phyloP scores from a whole-genome alignment of 2,329 filamentous ascomycete genomes.

The Xylaria sp. region DNA sequence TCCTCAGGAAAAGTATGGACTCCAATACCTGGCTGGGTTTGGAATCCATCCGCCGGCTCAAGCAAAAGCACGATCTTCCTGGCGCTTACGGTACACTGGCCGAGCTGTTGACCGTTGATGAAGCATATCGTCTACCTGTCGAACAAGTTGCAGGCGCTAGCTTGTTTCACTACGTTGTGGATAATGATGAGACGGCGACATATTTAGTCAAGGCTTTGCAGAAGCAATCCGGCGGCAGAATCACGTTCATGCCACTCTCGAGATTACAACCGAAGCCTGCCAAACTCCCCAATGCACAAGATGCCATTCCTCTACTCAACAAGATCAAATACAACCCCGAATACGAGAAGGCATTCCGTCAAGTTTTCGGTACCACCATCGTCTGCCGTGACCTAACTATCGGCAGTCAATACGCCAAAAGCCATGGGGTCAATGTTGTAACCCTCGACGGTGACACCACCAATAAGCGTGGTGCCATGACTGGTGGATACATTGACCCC shows the following conservation, averaged over 20 bases:
- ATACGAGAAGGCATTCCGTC: slow-evolving; percentile 88
- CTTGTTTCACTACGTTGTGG: slow-evolving; percentile 95
- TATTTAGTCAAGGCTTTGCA: slow-evolving; percentile 82
- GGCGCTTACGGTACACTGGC: slow-evolving; percentile 93
- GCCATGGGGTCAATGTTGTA: slow-evolving; percentile 90
- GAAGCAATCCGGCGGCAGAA: slow-evolving; percentile 80
- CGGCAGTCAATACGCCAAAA: slow-evolving; percentile 90
- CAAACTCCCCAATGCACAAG: slow-evolving; percentile 85
- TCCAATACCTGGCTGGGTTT: slow-evolving; percentile 86
- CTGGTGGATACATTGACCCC: slow-evolving; percentile 91
- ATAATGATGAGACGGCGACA: slow-evolving; percentile 88
- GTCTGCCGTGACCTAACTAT: slow-evolving; percentile 90
- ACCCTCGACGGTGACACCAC: slow-evolving; percentile 94
- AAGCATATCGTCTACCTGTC: slow-evolving; percentile 86
- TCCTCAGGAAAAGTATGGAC: slow-evolving; percentile 87
- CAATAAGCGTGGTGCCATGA: slow-evolving; percentile 94
- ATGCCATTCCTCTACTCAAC: slow-evolving; percentile 86
- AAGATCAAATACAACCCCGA: slow-evolving; percentile 81
- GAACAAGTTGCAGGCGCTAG: slow-evolving; percentile 93
- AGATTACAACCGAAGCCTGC: slow-evolving; percentile 75
- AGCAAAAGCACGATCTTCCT: slow-evolving; percentile 79
- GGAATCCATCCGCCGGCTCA: slow-evolving; percentile 85
- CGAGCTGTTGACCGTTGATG: slow-evolving; percentile 87
- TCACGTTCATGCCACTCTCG: slow-evolving; percentile 95
- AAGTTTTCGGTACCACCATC: slow-evolving; percentile 95